These are phyloP conservation scores for Didymellaceae sp. DNA, from an alignment of 2,329 filamentous ascomycete species.

Conservation along the genomic window DNA sequence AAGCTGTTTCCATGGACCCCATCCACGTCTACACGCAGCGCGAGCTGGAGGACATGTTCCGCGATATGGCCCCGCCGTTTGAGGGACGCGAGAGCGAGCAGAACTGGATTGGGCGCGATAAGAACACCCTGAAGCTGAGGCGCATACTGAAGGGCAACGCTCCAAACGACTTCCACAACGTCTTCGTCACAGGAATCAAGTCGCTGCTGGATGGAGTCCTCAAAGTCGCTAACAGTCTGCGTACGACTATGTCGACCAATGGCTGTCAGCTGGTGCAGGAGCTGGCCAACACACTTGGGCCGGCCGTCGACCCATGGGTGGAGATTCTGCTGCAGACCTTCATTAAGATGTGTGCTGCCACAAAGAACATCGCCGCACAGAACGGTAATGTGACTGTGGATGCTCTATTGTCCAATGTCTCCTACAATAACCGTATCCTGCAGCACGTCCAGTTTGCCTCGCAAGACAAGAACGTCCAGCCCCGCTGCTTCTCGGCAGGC, in stretches of 20 bases:
- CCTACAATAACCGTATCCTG: constrained; percentile 81
- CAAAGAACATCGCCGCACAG: constrained; percentile 91
- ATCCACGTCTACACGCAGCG: constrained; percentile 82
- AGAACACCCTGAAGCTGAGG: constrained; percentile 77
- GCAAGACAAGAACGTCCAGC: constrained; percentile 92
- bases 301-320: constrained; percentile 84
- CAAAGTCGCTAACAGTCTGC: constrained; percentile 80
- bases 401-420: constrained; percentile 76
- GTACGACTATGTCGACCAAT: constrained; percentile 89
- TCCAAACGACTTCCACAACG: constrained; percentile 73
- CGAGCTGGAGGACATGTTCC: constrained; percentile 87
- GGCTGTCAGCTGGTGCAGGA: constrained; percentile 86
- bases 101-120: constrained; percentile 89
- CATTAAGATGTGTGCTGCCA: constrained; percentile 85
- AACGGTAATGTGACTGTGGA: constrained; percentile 83
- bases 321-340: constrained; percentile 88
- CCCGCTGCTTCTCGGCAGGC: constrained; percentile 75
- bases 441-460: constrained; percentile 83
- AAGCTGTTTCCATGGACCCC: constrained; percentile 75
- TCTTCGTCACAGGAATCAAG: constrained; percentile 75
- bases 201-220: constrained; percentile 83
- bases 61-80: constrained; percentile 80
- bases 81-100: constrained; percentile 89
- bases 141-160: constrained; percentile 84
- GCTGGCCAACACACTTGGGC: constrained; percentile 75